These are phyloP conservation scores for Iris pallida DNA, from an alignment of 116 monocot genomes.

Conservation along the genomic window DNA sequence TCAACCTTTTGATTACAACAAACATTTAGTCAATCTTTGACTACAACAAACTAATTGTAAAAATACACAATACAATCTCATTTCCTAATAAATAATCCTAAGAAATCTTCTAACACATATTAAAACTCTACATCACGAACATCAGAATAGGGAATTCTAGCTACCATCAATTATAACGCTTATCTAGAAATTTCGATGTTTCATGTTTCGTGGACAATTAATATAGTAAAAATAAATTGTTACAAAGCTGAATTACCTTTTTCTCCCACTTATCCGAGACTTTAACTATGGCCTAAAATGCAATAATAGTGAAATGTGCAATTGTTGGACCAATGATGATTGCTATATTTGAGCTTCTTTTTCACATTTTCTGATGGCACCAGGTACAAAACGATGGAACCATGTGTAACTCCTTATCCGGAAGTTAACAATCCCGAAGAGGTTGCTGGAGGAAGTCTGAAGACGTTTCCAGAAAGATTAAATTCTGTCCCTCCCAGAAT, in stretches of 20 bases:
- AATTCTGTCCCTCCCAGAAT: constrained; percentile 57
- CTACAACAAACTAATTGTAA: no score
- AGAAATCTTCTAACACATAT: no score
- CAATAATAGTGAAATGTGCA: neutral
- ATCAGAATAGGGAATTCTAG: neutral
- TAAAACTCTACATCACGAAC: no score
- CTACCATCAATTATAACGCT: neutral
- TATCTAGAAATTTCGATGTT: neutral
- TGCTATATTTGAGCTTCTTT: neutral
- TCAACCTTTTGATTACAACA: no score
- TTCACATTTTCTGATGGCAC: neutral
- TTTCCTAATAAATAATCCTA: no score
- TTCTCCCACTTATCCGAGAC: neutral
- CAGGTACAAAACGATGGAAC: constrained; percentile 62
- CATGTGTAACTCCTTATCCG: constrained; percentile 52
- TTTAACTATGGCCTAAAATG: neutral
- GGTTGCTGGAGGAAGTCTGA: constrained; percentile 48
- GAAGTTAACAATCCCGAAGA: constrained; percentile 44
- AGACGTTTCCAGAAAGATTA: constrained; percentile 48
- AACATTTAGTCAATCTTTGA: no score
- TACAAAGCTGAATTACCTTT: neutral
- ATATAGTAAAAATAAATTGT: neutral
- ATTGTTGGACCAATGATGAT: no score
- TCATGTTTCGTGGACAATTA: neutral
- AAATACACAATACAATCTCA: no score